Evolutionary conservation across 2,329 filamentous ascomycete species (phyloP).

Genomic region (Diatrype stigma): DNA sequence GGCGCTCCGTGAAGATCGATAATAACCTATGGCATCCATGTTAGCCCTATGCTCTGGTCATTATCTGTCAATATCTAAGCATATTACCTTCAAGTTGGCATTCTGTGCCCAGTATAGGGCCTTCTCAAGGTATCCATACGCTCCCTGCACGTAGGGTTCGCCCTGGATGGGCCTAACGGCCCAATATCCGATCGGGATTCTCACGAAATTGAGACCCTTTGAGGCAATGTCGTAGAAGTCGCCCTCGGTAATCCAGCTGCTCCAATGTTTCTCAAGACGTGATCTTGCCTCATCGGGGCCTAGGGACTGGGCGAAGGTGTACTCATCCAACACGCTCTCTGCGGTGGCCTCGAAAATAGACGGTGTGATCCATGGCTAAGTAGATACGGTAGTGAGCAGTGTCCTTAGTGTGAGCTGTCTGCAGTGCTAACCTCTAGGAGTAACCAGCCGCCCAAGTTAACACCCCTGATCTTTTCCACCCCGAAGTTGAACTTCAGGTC

Average conservation of each 20-base stretch:
- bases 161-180: conserved; percentile 47
- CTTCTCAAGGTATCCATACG: conserved; percentile 44
- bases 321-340: conserved; percentile 42
- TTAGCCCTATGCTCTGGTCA: background rate
- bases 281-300: conserved; percentile 38
- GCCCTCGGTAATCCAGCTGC: conserved; percentile 41
- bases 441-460: conserved; percentile 19
- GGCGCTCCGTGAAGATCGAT: conserved; percentile 57
- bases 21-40: conserved; percentile 45
- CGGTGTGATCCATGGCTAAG: conserved; percentile 73
- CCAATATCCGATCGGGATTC: conserved; percentile 58
- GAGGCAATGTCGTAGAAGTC: conserved; percentile 55
- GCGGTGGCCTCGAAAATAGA: conserved; percentile 58
- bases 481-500: conserved; percentile 8
- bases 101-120: conserved; percentile 53
- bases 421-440: conserved; percentile 10
- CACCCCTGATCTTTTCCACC: conserved; percentile 12
- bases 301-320: conserved; percentile 44
- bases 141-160: conserved; percentile 41
- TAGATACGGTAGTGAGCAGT: conserved; percentile 13
- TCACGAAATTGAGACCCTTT: conserved; percentile 55
- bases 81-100: conserved; percentile 19
- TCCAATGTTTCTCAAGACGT: conserved; percentile 45
- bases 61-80: background rate
- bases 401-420: background rate